Base-by-base conservation (phyloP, 805 yeast species). In the Myxozyma sirexii region DNA sequence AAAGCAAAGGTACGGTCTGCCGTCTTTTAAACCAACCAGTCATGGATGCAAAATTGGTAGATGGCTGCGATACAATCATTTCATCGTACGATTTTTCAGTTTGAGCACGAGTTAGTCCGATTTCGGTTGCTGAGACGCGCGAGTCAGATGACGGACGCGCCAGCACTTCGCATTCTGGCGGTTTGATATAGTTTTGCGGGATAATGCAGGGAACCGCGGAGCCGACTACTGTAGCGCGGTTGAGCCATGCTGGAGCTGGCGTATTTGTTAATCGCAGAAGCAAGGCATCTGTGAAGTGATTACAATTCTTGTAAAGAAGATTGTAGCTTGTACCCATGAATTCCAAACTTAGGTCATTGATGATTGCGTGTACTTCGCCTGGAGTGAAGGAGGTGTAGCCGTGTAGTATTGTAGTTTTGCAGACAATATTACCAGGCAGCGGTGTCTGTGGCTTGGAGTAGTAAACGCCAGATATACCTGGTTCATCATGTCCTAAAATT, bases 381-480 rank as follows among this genome's bases (percentile, higher is more conserved):
- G 56, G 58, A 24, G 66, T 43, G 59, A 43, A 54, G 23, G 58
- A 19, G 3, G 66, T 62, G 27, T 62, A 52, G 37, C 53, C 66
- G 48, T 62, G 66, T 15, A 46, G 15, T 10, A 62, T 51, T 23
- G 53, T 52, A 15, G 41, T 37, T 50, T 56, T 62, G 56, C 66
- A 62, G 29, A 38, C 52, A 8, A 60, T 60, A 4, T 48, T 48
- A 1, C 66, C 66, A 6, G 66, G 65, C 4, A 62, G 54, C 17
- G 56, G 53, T 2, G 59, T 55, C 37, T 46, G 54, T 15, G 66
- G 64, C 35, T 56, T 55, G 19, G 66, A 60, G 31, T 60, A 62
- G 48, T 62, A 62, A 13, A 62, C 66, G 21, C 66, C 66, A 7
- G 66, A 62, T 21, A 62, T 62, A 10, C 63, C 63, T 19, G 63